Evolutionary conservation across 73 alveolate species (phyloP).

Genomic region (Paramecium biaurelia): DNA sequence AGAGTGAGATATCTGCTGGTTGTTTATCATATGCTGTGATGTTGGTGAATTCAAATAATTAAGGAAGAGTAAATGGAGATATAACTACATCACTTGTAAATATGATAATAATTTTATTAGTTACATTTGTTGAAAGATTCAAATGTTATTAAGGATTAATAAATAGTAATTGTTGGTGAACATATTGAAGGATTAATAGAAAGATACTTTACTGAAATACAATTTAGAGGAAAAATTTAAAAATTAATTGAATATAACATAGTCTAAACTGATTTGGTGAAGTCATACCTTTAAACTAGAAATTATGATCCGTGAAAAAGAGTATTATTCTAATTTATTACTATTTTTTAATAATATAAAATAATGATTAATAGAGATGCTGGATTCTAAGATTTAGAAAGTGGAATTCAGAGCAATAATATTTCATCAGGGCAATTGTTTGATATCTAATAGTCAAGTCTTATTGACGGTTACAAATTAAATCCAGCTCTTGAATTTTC

Average conservation of each 20-base stretch:
- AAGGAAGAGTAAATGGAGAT: neutral
- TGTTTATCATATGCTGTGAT: neutral
- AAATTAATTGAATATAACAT: neutral
- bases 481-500: neutral
- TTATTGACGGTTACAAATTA: neutral
- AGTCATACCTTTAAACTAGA: neutral
- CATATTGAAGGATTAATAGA: neutral
- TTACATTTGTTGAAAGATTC: neutral
- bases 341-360: neutral
- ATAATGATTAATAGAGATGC: neutral
- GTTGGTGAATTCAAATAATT: neutral
- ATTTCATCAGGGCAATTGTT: neutral
- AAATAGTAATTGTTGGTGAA: neutral
- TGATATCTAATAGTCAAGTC: neutral
- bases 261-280: neutral
- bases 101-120: neutral
- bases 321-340: neutral
- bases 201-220: neutral
- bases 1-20: neutral
- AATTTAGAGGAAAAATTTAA: neutral
- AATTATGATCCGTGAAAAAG: neutral
- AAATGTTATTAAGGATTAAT: neutral
- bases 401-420: slow-evolving; percentile 33
- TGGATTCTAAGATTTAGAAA: slow-evolving; percentile 37
- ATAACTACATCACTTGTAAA: neutral